phyloP scores from a whole-genome alignment of 78 protist species.

The Polysphondylium violaceum region DNA sequence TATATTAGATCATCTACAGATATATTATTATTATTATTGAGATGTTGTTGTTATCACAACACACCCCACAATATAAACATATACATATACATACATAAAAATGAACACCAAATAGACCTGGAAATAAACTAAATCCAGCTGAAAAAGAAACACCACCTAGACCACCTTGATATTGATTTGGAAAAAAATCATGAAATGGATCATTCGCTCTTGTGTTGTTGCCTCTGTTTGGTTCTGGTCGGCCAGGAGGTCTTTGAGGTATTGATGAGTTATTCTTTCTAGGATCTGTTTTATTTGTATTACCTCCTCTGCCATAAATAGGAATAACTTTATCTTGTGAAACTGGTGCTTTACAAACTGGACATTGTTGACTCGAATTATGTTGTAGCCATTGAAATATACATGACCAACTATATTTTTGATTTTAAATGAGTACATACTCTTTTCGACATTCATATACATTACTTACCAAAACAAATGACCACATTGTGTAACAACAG shows the following conservation, averaged over 20 bases:
- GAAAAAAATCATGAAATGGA: background rate
- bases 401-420: slow-evolving; percentile 64
- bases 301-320: slow-evolving; percentile 59
- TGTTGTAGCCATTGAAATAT: slow-evolving; percentile 80
- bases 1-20: background rate
- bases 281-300: slow-evolving; percentile 15
- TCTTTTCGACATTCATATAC: background rate
- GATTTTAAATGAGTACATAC: background rate
- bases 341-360: slow-evolving; percentile 71
- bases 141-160: slow-evolving; percentile 32
- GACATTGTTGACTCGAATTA: slow-evolving; percentile 75
- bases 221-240: slow-evolving; percentile 55
- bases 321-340: slow-evolving; percentile 68
- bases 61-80: background rate
- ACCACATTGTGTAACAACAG: slow-evolving; percentile 75
- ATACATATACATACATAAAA: slow-evolving; percentile 30
- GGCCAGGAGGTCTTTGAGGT: slow-evolving; percentile 68
- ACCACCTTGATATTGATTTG: slow-evolving; percentile 11
- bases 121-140: slow-evolving; percentile 70
- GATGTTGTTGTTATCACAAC: background rate
- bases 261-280: slow-evolving; percentile 62
- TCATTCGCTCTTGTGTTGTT: background rate
- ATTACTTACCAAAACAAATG: slow-evolving; percentile 59
- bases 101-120: slow-evolving; percentile 72
- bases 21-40: background rate